These are phyloP conservation scores for Ilyonectria destructans DNA, from an alignment of 2,329 filamentous ascomycete genomes.

Conservation along the genomic window DNA sequence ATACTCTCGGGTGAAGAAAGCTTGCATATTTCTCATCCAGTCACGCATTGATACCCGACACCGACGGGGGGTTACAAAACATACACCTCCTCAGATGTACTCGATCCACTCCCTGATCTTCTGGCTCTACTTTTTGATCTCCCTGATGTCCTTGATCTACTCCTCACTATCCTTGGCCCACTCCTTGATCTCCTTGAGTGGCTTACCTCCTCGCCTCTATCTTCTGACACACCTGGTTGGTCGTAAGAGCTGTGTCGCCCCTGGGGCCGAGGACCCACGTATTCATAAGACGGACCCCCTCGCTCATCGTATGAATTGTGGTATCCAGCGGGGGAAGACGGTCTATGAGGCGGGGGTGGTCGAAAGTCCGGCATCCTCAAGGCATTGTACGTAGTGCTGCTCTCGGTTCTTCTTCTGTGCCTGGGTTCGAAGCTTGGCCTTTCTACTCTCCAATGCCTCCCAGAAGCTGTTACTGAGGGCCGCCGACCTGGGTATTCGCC, in stretches of 20 bases:
- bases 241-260: neutral
- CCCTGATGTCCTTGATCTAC: neutral
- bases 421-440: neutral
- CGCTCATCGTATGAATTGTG: neutral
- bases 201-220: neutral
- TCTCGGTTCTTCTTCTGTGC: neutral
- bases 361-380: conserved; percentile 21
- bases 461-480: neutral
- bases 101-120: neutral
- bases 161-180: neutral
- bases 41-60: too few relatives aligned
- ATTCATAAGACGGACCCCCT: neutral
- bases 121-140: neutral
- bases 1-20: neutral
- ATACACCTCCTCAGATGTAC: neutral
- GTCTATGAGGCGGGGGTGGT: neutral
- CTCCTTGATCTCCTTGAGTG: neutral
- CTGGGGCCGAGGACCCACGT: neutral
- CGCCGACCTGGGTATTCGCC: neutral
- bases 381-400: neutral
- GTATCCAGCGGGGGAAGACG: neutral
- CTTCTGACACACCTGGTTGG: neutral
- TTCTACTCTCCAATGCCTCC: neutral
- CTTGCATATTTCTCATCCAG: neutral
- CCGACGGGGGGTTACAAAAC: too few relatives aligned